A percentile compares a stretch with the other conserved stretches of the same genome.
Evolutionary conservation across 805 yeast species (phyloP).

Genomic region (Saccharomyces mikatae): DNA sequence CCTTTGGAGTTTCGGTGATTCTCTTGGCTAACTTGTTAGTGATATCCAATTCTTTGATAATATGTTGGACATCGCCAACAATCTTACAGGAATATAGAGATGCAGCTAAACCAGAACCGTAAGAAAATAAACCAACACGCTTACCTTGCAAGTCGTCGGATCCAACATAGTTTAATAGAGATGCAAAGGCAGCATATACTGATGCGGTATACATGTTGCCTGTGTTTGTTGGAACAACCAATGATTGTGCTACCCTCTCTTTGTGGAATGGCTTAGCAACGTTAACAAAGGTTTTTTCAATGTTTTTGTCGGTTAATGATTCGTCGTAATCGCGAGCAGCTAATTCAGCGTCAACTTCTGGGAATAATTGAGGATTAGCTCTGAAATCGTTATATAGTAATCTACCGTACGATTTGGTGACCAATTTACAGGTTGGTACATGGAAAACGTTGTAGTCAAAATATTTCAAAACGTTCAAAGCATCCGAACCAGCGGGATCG

Average conservation of each 20-base stretch:
- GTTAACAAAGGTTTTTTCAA: slow-evolving; percentile 80
- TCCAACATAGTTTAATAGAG: slow-evolving; percentile 69
- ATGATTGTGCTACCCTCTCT: slow-evolving; percentile 68
- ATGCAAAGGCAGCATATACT: slow-evolving; percentile 77
- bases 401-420: slow-evolving; percentile 87
- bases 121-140: slow-evolving; percentile 88
- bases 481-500: slow-evolving; percentile 40
- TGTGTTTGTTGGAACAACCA: slow-evolving; percentile 86
- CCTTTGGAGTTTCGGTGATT: slow-evolving; percentile 58
- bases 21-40: slow-evolving; percentile 57
- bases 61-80: slow-evolving; percentile 68
- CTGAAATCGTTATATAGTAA: slow-evolving; percentile 80
- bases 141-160: slow-evolving; percentile 67
- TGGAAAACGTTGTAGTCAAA: slow-evolving; percentile 96
- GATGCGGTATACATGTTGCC: slow-evolving; percentile 98
- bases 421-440: slow-evolving; percentile 95
- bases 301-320: slow-evolving; percentile 66
- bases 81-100: slow-evolving; percentile 75
- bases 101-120: slow-evolving; percentile 97
- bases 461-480: slow-evolving; percentile 59
- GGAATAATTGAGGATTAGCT: slow-evolving; percentile 57
- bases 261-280: slow-evolving; percentile 62
- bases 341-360: slow-evolving; percentile 46
- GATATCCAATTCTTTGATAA: slow-evolving; percentile 58
- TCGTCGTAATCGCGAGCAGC: slow-evolving; percentile 60